Percentiles rank a stretch among this genome's conserved stretches.
These are phyloP conservation scores for Carex kokanica DNA, from an alignment of 176 grass and related monocot genomes.

Conservation along the genomic window DNA sequence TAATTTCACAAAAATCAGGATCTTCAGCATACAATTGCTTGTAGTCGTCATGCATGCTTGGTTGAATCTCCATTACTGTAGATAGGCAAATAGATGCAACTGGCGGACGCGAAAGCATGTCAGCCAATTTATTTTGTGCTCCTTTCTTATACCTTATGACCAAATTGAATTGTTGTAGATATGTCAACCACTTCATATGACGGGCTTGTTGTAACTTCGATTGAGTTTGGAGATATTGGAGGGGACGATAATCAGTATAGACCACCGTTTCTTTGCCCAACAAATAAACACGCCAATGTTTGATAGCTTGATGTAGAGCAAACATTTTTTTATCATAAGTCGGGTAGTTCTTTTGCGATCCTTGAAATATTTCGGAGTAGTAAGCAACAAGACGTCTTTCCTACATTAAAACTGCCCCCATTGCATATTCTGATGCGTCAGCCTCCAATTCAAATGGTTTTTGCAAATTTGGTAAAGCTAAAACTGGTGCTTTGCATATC, in stretches of 20 bases:
- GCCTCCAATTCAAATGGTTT: neutral
- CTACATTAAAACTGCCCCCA: neutral
- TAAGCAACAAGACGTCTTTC: neutral
- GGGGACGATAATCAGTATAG: neutral
- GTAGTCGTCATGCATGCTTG: slow-evolving; percentile 18
- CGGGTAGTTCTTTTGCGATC: slow-evolving; percentile 8
- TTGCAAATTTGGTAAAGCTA: slow-evolving; percentile 6
- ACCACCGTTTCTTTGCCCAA: slow-evolving; percentile 18
- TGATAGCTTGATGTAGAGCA: slow-evolving; percentile 5
- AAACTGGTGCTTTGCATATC: neutral
- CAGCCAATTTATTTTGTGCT: neutral
- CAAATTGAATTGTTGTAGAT: slow-evolving; percentile 14
- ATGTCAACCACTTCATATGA: slow-evolving; percentile 19
- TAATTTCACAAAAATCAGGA: neutral
- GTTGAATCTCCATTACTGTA: neutral
- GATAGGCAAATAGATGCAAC: slow-evolving; percentile 1
- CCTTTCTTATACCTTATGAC: slow-evolving; percentile 15
- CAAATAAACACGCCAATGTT: slow-evolving; percentile 21
- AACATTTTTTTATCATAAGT: slow-evolving; percentile 21
- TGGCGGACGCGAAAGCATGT: neutral
- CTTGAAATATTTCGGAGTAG: neutral
- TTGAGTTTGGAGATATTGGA: slow-evolving; percentile 23
- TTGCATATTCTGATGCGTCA: neutral
- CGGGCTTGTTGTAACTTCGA: slow-evolving; percentile 17
- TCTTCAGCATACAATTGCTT: neutral